Conservation (phyloP, 306 rosid genomes). For the Fragaria iinumae region DNA sequence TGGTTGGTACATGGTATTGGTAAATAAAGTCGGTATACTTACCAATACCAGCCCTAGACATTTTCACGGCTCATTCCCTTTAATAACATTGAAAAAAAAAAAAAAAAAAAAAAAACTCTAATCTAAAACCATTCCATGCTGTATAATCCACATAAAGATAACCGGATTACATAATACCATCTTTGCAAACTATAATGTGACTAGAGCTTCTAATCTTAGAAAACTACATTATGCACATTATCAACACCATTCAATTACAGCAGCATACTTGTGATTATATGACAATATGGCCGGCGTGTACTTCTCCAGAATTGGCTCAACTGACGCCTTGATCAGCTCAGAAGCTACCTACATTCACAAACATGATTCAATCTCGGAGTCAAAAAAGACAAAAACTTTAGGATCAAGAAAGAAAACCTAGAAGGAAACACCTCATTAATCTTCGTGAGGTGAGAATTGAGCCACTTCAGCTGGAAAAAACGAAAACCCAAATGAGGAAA, state of each 20-base stretch:
- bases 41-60: too few relatives aligned
- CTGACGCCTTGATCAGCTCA: conserved; percentile 80
- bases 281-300: too few relatives aligned
- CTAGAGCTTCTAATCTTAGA: not conserved
- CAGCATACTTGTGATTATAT: too few relatives aligned
- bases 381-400: not conserved
- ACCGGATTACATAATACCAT: not conserved
- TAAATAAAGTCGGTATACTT: too few relatives aligned
- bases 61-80: too few relatives aligned
- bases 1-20: too few relatives aligned
- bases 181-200: not conserved
- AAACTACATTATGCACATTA: not conserved
- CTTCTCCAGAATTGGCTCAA: conserved; percentile 80
- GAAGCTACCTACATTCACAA: conserved; percentile 70
- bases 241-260: too few relatives aligned
- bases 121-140: not conserved
- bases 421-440: conserved; percentile 58
- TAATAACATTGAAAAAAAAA: not conserved
- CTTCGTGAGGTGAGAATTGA: conserved; percentile 74
- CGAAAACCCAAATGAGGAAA: not conserved
- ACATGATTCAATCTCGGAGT: not conserved
- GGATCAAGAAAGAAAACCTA: not conserved
- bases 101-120: too few relatives aligned
- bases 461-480: conserved; percentile 68
- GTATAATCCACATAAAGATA: not conserved